Percentiles rank a stretch among this genome's conserved stretches.
Conservation (phyloP, 768 basidiomycete genomes). For the Lactarius pseudohatsudake region DNA sequence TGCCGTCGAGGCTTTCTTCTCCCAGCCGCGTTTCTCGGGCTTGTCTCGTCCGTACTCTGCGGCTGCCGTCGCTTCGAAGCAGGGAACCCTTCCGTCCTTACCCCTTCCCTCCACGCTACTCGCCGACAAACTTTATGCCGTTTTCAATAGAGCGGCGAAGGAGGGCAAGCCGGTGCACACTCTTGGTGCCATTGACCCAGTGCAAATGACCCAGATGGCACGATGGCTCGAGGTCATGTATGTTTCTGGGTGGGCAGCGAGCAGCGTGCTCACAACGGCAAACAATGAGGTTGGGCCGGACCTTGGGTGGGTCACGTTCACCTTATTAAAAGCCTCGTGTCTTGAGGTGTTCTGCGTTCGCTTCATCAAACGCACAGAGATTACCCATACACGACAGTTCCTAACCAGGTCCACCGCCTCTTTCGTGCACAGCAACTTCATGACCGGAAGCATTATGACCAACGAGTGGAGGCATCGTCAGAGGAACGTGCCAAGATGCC, state of each 20-base stretch:
- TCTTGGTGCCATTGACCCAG: slow-evolving; percentile 90
- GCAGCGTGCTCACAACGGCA: slow-evolving; percentile 83
- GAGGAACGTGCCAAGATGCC: slow-evolving; percentile 69
- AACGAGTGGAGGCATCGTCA: slow-evolving; percentile 63
- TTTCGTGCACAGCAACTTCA: slow-evolving; percentile 91
- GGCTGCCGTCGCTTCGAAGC: slow-evolving; percentile 79
- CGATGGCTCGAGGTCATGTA: slow-evolving; percentile 83
- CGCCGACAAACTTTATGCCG: slow-evolving; percentile 78
- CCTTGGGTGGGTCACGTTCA: slow-evolving; percentile 56
- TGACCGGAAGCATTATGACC: slow-evolving; percentile 91
- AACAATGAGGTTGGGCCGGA: slow-evolving; percentile 93
- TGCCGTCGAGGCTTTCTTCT: slow-evolving; percentile 71
- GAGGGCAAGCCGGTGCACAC: slow-evolving; percentile 78
- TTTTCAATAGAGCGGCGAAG: slow-evolving; percentile 61
- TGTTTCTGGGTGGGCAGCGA: slow-evolving; percentile 90
- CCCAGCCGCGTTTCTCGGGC: slow-evolving; percentile 65
- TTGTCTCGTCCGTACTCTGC: slow-evolving; percentile 82
- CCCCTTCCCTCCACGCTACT: slow-evolving; percentile 76
- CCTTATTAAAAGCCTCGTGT: not conserved
- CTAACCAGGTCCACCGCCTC: slow-evolving; percentile 90
- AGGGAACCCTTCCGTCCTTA: slow-evolving; percentile 79
- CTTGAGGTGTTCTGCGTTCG: not conserved
- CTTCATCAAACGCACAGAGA: slow-evolving; percentile 52
- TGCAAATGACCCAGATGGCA: slow-evolving; percentile 96
- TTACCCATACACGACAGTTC: slow-evolving; percentile 95